A percentile compares a stretch with the other conserved stretches of the same genome.
Conservation (phyloP, 1,284 basidiomycete genomes). For the Hypsizygus ulmarius region DNA sequence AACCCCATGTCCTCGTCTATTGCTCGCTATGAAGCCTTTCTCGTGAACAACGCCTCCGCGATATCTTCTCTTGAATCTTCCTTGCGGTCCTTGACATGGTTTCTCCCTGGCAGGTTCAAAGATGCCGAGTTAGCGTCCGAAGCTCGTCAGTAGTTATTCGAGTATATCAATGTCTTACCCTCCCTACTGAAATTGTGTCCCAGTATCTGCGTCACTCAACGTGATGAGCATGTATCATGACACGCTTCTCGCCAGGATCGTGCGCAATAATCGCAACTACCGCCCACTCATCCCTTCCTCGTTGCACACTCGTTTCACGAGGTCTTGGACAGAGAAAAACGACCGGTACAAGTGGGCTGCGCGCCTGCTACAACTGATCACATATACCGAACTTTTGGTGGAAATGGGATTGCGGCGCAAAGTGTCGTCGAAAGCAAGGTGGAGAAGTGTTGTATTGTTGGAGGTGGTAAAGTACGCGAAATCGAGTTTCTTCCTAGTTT, state of each 20-base stretch:
- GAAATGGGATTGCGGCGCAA: slow-evolving; percentile 84
- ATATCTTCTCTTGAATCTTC: slow-evolving; percentile 88
- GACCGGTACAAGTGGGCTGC: slow-evolving; percentile 72
- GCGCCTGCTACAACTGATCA: slow-evolving; percentile 69
- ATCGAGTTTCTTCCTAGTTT: slow-evolving; percentile 25
- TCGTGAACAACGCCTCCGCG: slow-evolving; percentile 79
- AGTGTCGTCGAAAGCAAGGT: slow-evolving; percentile 56
- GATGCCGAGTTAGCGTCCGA: slow-evolving; percentile 94
- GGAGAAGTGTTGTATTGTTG: slow-evolving; percentile 71
- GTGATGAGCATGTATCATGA: slow-evolving; percentile 86
- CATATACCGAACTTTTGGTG: slow-evolving; percentile 76
- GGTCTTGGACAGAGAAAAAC: slow-evolving; percentile 74
- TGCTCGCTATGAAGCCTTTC: slow-evolving; percentile 76
- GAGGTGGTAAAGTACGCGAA: slow-evolving; percentile 72
- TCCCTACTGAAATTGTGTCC: slow-evolving; percentile 18
- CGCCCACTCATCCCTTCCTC: slow-evolving; percentile 68
- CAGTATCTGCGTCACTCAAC: slow-evolving; percentile 74
- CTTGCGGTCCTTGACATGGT: slow-evolving; percentile 88
- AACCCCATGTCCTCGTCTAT: slow-evolving; percentile 35
- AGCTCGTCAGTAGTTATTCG: slow-evolving; percentile 64
- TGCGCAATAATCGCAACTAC: slow-evolving; percentile 61
- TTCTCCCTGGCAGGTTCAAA: slow-evolving; percentile 93
- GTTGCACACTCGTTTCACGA: slow-evolving; percentile 76
- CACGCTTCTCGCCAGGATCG: slow-evolving; percentile 69
- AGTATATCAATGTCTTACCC: slow-evolving; percentile 9